These are phyloP conservation scores for Debaryomycetaceae sp. DNA, from an alignment of 1,139 yeast species.

Conservation along the genomic window DNA sequence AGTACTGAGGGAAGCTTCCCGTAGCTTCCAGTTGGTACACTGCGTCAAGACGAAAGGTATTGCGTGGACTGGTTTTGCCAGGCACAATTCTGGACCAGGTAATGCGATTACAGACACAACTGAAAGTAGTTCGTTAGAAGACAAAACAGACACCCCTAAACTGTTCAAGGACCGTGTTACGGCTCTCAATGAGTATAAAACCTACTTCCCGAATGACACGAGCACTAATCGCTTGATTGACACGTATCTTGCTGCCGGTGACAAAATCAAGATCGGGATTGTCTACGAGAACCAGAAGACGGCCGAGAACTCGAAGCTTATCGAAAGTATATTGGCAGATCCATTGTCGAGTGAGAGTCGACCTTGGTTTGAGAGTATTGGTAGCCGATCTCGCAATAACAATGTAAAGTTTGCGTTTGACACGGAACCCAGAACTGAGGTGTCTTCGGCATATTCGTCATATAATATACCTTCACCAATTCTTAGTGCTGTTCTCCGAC, in stretches of 20 bases:
- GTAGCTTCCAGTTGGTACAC: too few species aligned
- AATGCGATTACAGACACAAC: too few species aligned
- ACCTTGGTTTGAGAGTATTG: slow-evolving; percentile 29
- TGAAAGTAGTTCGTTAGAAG: slow-evolving; percentile 3
- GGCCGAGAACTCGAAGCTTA: slow-evolving; percentile 21
- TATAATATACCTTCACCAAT: slow-evolving; percentile 33
- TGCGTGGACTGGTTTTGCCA: too few species aligned
- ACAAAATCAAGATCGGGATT: slow-evolving; percentile 28
- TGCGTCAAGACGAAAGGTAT: too few species aligned
- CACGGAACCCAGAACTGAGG: slow-evolving; percentile 3
- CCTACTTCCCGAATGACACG: slow-evolving; percentile 27
- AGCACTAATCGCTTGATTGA: slow-evolving; percentile 11
- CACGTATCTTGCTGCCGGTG: slow-evolving; percentile 8
- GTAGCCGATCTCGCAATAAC: slow-evolving; percentile 15
- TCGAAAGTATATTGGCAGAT: slow-evolving; percentile 40
- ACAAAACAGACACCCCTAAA: slow-evolving; percentile 5
- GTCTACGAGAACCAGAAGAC: slow-evolving; percentile 22
- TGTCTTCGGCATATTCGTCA: not conserved
- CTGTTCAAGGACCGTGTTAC: slow-evolving; percentile 1
- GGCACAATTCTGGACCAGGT: too few species aligned
- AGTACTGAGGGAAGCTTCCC: too few species aligned
- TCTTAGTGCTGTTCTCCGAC: slow-evolving; percentile 26
- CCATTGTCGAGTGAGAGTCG: slow-evolving; percentile 36
- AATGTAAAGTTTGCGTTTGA: slow-evolving; percentile 19
- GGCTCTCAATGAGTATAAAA: slow-evolving; percentile 13